A percentile compares a stretch with the other conserved stretches of the same genome.
phyloP scores from a whole-genome alignment of 768 basidiomycete genomes.

The Mycena venus region DNA sequence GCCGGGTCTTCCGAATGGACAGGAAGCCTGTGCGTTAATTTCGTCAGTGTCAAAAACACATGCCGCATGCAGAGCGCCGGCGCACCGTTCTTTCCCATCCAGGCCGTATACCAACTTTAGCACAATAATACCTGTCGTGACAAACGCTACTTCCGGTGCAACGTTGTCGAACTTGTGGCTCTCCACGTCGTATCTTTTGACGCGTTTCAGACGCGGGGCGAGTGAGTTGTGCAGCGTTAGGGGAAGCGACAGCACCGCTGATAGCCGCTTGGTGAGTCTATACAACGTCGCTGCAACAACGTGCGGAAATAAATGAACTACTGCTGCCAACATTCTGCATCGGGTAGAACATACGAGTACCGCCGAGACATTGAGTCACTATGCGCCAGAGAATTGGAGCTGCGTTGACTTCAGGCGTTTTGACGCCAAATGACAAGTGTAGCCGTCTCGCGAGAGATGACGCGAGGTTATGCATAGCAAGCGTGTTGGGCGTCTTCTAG shows the following conservation, averaged over 20 bases:
- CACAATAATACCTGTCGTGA: slow-evolving; percentile 73
- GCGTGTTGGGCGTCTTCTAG: slow-evolving; percentile 75
- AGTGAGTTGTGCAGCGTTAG: slow-evolving; percentile 71
- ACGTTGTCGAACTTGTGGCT: slow-evolving; percentile 72
- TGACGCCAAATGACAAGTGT: slow-evolving; percentile 66
- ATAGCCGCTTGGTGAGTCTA: slow-evolving; percentile 70
- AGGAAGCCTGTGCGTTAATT: slow-evolving; percentile 54
- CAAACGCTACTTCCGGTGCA: slow-evolving; percentile 76
- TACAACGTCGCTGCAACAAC: slow-evolving; percentile 74
- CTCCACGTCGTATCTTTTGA: slow-evolving; percentile 54
- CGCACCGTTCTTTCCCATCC: slow-evolving; percentile 75
- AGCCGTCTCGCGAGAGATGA: slow-evolving; percentile 74
- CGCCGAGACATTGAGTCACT: slow-evolving; percentile 69
- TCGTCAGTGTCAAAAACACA: slow-evolving; percentile 19
- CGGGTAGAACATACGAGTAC: slow-evolving; percentile 73
- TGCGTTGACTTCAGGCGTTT: slow-evolving; percentile 81
- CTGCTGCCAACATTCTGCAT: neutral
- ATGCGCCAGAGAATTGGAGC: slow-evolving; percentile 86
- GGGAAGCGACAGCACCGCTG: slow-evolving; percentile 67
- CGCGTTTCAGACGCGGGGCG: slow-evolving; percentile 54
- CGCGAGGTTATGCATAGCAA: slow-evolving; percentile 69
- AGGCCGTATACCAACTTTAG: slow-evolving; percentile 91
- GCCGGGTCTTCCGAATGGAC: slow-evolving; percentile 66
- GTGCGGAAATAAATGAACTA: slow-evolving; percentile 14
- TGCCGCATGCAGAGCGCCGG: neutral